Conservation (phyloP, 768 basidiomycete species). For the Suillus tomentosus region DNA sequence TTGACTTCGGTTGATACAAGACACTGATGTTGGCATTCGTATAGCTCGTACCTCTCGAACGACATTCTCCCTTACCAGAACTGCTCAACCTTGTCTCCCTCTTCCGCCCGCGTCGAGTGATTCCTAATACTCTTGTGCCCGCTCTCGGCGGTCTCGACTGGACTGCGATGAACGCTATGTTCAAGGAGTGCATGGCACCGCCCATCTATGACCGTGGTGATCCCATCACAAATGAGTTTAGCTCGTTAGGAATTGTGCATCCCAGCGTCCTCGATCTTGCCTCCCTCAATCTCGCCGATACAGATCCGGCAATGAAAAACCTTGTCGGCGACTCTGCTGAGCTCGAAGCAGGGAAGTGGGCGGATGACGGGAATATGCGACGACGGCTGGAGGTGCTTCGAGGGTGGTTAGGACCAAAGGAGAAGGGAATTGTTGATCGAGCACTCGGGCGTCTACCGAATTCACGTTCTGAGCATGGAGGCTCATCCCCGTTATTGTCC, state of each 20-base stretch:
- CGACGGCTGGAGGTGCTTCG: slow-evolving; percentile 48
- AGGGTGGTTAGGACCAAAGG: slow-evolving; percentile 40
- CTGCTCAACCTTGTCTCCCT: slow-evolving; percentile 77
- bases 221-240: slow-evolving; percentile 11
- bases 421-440: slow-evolving; percentile 40
- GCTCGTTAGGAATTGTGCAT: slow-evolving; percentile 11
- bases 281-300: slow-evolving; percentile 27
- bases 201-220: neutral
- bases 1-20: slow-evolving; percentile 4
- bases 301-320: slow-evolving; percentile 63
- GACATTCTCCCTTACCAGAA: slow-evolving; percentile 89
- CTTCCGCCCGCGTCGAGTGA: slow-evolving; percentile 74
- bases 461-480: neutral
- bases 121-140: slow-evolving; percentile 76
- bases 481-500: neutral
- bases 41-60: slow-evolving; percentile 79
- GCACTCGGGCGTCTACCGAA: slow-evolving; percentile 23
- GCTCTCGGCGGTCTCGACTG: slow-evolving; percentile 64
- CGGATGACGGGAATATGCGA: slow-evolving; percentile 45
- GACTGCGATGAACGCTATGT: slow-evolving; percentile 69
- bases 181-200: slow-evolving; percentile 53
- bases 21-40: neutral
- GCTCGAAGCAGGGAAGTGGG: slow-evolving; percentile 55
- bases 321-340: slow-evolving; percentile 57
- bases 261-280: slow-evolving; percentile 11